Conservation (phyloP, 768 basidiomycete species). For the Tulasnella sp. region DNA sequence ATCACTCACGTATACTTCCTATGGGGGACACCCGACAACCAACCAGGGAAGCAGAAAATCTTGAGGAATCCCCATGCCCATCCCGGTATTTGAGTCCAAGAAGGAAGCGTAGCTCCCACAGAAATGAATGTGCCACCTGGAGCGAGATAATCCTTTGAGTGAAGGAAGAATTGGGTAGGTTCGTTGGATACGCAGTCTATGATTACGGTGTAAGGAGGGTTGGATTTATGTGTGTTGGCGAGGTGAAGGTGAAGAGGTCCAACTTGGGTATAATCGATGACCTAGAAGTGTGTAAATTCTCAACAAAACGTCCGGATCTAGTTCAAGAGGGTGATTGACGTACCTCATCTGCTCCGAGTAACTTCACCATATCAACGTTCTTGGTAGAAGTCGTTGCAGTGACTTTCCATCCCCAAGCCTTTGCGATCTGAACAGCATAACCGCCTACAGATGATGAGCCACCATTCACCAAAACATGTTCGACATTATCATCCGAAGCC, state of each 20-base stretch:
- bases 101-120: slow-evolving; percentile 40
- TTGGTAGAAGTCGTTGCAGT: slow-evolving; percentile 44
- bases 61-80: no score
- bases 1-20: no score
- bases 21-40: no score
- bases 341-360: slow-evolving; percentile 55
- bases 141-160: slow-evolving; percentile 41
- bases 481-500: no score
- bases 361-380: slow-evolving; percentile 45
- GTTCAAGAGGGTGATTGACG: slow-evolving; percentile 14
- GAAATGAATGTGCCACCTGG: slow-evolving; percentile 42
- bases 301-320: no score
- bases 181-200: slow-evolving; percentile 47
- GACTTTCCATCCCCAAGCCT: slow-evolving; percentile 46
- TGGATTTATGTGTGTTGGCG: slow-evolving; percentile 27
- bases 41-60: no score
- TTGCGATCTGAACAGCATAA: slow-evolving; percentile 62
- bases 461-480: slow-evolving; percentile 55
- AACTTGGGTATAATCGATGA: slow-evolving; percentile 53
- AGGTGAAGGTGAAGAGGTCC: slow-evolving; percentile 38
- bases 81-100: no score
- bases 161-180: slow-evolving; percentile 35
- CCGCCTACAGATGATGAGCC: slow-evolving; percentile 55
- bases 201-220: slow-evolving; percentile 40
- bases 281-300: slow-evolving; percentile 24